Percentiles rank a stretch among this genome's conserved stretches.
These are phyloP conservation scores for Salix purpurea DNA, from an alignment of 345 rosid species.

Conservation along the genomic window DNA sequence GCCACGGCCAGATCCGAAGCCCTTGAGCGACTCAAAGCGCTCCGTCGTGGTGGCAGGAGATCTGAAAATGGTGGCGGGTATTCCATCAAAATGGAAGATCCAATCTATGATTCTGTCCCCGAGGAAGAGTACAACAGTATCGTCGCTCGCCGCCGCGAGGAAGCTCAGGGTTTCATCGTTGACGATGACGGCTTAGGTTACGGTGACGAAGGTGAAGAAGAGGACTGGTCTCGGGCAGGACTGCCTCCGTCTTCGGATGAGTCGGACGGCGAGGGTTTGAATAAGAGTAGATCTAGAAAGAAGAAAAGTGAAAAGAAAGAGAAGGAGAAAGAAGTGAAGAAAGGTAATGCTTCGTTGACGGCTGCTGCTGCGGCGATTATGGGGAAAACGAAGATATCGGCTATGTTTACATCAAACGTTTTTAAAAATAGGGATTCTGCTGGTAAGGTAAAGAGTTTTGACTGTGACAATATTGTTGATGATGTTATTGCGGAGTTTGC, in stretches of 20 bases:
- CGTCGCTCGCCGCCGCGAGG: conserved; percentile 73
- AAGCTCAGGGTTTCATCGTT: conserved; percentile 69
- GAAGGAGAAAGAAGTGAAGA: conserved; percentile 39
- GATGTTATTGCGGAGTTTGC: conserved; percentile 75
- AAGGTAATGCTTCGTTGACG: conserved; percentile 48
- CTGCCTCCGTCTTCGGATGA: conserved; percentile 63
- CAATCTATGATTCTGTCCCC: conserved; percentile 67
- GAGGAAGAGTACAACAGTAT: conserved; percentile 74
- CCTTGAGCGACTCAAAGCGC: conserved; percentile 65
- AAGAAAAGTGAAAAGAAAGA: conserved; percentile 50
- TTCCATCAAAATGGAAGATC: conserved; percentile 61
- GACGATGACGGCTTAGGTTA: conserved; percentile 80
- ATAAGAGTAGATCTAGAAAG: conserved; percentile 28
- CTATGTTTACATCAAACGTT: conserved; percentile 73
- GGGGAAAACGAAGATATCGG: conserved; percentile 78
- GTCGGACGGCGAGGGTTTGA: conserved; percentile 37
- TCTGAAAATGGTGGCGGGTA: conserved; percentile 50
- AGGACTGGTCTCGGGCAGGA: conserved; percentile 74
- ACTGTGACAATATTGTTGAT: conserved; percentile 67
- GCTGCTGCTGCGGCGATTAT: conserved; percentile 83
- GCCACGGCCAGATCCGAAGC: conserved; percentile 54
- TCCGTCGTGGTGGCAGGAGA: conserved; percentile 71
- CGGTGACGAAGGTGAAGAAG: conserved; percentile 81
- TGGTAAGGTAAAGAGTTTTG: conserved; percentile 45
- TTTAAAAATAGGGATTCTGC: conserved; percentile 58